Base-by-base conservation (phyloP, 1,284 basidiomycete species). In the Rugiboletus extremiorientalis region DNA sequence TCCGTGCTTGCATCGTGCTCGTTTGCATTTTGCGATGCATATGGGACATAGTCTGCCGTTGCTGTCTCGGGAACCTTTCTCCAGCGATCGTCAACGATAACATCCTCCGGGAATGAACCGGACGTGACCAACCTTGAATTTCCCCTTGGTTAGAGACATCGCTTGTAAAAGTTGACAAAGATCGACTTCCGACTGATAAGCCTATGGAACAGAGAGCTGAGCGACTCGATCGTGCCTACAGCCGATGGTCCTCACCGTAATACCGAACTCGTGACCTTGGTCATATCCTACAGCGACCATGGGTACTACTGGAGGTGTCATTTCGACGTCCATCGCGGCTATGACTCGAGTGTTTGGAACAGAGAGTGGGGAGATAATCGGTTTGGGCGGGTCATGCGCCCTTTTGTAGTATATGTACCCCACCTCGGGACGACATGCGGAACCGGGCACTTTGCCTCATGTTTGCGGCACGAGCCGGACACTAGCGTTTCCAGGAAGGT, bases 121-220 rank as follows among this genome's bases (percentile, higher is more conserved):
- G 60, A 49, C 42, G 30, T 3, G 28, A 53, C 70, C 59, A 31
- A 75, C 74, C 65, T 72, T 71, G 60, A 63, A 60, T 30, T 68
- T 67, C 22, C 54, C 60, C 58, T 73, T 67, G 37, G 73, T 74
- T 20, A 82, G 69, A 45, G 75, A 77, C 76, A 84, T 76, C n/a
- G 76, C 75, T 45, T 78, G 74, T 38, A 84, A 59, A 1, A 83
- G 69, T 50, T 75, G 71, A 63, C 82, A 84, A 20, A 84, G 69
- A 66, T 84, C 79, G 58, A 78, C 65, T 14, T 73, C 71, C 18
- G 71, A 52, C 43, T 66, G 66, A 55, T 69, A 73, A 47, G 59
- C 50, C 72, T 70, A 38, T 18, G 33, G 22, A 7, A 20, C 16
- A 18, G 50, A 25, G 15, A 44, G 31, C 20, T 46, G 45, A 62